Evolutionary conservation across 352 stramenopile species (phyloP), one percentile per base, ranked within the genome.

Genomic region (Globisporangium spinosum): DNA sequence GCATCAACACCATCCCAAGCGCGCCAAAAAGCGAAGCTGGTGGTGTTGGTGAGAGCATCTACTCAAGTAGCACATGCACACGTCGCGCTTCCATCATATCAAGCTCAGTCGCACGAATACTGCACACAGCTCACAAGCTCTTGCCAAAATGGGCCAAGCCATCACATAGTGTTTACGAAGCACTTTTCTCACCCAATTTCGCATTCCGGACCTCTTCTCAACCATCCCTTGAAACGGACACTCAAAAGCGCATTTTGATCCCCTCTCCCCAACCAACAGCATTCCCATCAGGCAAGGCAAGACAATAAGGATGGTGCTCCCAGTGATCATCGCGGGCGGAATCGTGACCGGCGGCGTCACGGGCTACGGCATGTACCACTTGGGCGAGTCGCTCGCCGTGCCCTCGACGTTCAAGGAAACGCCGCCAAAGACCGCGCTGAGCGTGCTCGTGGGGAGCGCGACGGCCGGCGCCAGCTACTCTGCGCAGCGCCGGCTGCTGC

Each of bases 331-430:
- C 74, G 74, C 80, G 17, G 79, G 80, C 32, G 85, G 76, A 8
- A 51, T 80, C 3, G 75, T 83, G 38, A 53, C 74, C 15, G 81
- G 82, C 17, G 73, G 72, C 34, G 70, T 77, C 13, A 87, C 79
- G 17, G 80, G 70, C 40, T 93, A 93, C 70, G 68, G 74, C 51
- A 91, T 90, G 83, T 93, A 89, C 72, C 81, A 89, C 57, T 45
- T 69, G 23, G 85, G 85, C n/a, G 78, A 77, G 51, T 49, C 63
- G 32, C 59, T 90, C 32, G 85, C 80, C 6, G 69, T 89, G 43
- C 81, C 78, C 0, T 29, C 77, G 0, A 65, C 53, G 22, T 54
- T 56, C 17, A 70, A 60, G 2, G 57, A 82, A 17, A 67, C 73
- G n/a, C 85, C 82, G 12, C 45, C 73, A 45, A 87, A 83, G 57